These are phyloP conservation scores for Tulasnella sp. DNA, from an alignment of 768 basidiomycete species.

Conservation along the genomic window DNA sequence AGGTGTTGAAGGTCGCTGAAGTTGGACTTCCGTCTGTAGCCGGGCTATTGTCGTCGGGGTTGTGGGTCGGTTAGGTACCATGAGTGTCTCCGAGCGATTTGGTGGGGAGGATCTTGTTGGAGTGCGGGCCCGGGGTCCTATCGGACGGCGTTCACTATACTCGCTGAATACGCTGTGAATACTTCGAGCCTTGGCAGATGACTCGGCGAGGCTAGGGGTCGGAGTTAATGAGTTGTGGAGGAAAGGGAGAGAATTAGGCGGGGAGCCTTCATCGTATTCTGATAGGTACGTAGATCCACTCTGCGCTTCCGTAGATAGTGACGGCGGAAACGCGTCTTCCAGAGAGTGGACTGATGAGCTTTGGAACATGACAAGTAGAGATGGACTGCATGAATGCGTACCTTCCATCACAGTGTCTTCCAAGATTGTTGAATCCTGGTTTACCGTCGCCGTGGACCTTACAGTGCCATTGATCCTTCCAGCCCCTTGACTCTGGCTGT, in stretches of 20 bases:
- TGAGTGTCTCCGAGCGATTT: not conserved
- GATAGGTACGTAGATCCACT: constrained; percentile 2
- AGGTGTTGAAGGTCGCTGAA: not conserved
- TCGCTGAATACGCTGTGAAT: not conserved
- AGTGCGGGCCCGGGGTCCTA: constrained; percentile 67
- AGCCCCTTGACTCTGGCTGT: constrained; percentile 57
- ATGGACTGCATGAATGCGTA: not conserved
- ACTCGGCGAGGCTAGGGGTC: constrained; percentile 8
- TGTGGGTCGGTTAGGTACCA: not conserved
- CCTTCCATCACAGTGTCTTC: constrained; percentile 10
- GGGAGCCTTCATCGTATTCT: not conserved
- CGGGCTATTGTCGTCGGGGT: not conserved
- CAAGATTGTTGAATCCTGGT: not conserved
- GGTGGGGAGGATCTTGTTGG: constrained; percentile 27
- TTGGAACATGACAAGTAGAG: no score
- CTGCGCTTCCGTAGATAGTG: constrained; percentile 3
- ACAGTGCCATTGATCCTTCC: not conserved
- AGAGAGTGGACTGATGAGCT: no score
- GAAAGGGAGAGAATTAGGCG: constrained; percentile 3
- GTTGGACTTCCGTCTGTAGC: not conserved
- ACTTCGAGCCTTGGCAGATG: not conserved
- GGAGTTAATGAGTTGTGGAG: constrained; percentile 7
- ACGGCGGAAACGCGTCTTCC: no score
- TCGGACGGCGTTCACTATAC: constrained; percentile 47
- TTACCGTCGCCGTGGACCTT: not conserved